Conservation (phyloP, 768 basidiomycete genomes). For the Xerocomus spinulosus region DNA sequence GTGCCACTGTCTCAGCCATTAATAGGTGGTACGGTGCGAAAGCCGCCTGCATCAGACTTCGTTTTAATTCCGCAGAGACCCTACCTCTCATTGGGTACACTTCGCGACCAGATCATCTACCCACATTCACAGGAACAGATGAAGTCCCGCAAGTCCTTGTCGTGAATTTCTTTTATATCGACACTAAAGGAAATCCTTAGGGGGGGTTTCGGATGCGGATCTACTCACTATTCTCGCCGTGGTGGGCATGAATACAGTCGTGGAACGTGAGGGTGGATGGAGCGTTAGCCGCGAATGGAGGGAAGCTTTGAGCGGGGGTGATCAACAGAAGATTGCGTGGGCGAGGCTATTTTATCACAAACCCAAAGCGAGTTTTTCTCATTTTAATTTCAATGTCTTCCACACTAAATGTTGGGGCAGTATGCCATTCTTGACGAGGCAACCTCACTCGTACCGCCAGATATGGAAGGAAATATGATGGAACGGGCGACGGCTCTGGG, state of each 20-base stretch:
- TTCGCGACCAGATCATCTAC: constrained; percentile 96
- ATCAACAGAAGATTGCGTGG: constrained; percentile 98
- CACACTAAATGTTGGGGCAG: constrained; percentile 36
- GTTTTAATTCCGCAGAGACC: constrained; percentile 95
- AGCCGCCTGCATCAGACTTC: constrained; percentile 84
- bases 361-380: constrained; percentile 61
- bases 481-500: constrained; percentile 81
- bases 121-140: constrained; percentile 82
- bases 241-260: constrained; percentile 81
- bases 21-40: constrained; percentile 73
- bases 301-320: constrained; percentile 88
- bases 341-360: constrained; percentile 92
- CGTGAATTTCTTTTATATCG: neutral
- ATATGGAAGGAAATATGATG: constrained; percentile 94
- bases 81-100: constrained; percentile 88
- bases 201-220: constrained; percentile 70
- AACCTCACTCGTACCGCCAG: constrained; percentile 88
- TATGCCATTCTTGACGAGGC: constrained; percentile 97
- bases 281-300: constrained; percentile 87
- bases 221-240: constrained; percentile 65
- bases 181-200: constrained; percentile 31
- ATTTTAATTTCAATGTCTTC: neutral
- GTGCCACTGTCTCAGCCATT: constrained; percentile 11
- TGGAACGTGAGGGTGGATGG: constrained; percentile 97
- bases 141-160: constrained; percentile 55